Base-by-base conservation (phyloP, 257 asterid species). In the Handroanthus guayacan region DNA sequence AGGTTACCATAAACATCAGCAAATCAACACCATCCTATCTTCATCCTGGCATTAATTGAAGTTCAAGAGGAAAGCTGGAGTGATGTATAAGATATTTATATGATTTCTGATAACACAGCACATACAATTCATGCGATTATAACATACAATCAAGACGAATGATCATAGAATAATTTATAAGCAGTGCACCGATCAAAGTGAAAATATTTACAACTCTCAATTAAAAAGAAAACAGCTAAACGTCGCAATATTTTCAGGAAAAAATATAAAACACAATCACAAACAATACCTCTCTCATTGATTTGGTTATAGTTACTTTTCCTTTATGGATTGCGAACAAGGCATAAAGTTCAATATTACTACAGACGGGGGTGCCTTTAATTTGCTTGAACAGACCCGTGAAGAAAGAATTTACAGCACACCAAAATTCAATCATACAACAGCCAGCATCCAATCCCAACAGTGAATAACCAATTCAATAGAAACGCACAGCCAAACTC, bases 401-500 rank as follows among this genome's bases (percentile, higher is more conserved):
- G 20, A 58, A 41, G 55, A 56, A 37, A 76, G 12, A 72, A 16
- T 57, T 39, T 9, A 37, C n/a, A 5, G 45, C 3, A 5, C 39
- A 68, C 31, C 65, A 56, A 57, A 80, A 52, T 64, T 67, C 77
- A 48, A 74, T 67, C 73, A 84, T 6, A 16, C 31, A 67, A 75
- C 64, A 68, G 38, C 75, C 5, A 44, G 31, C 57, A 74, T 54
- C 78, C 80, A 79, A 79, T 63, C 60, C 62, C 56, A 71, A 56
- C 60, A 58, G 62, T 31, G 44, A 45, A 60, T 10, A 74, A 52
- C 60, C 38, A 62, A 45, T 64, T 64, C 3, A n/a, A 74, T 20
- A 20, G 16, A 56, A 71, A 25, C 11, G 54, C 60, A 44, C 75
- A 67, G 4, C 56, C 58, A 66, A 74, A 36, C 72, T 74, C 39